Percentiles rank a stretch among this genome's conserved stretches.
These are phyloP conservation scores for Termitomyces sp. DNA, from an alignment of 768 basidiomycete species.

Conservation along the genomic window DNA sequence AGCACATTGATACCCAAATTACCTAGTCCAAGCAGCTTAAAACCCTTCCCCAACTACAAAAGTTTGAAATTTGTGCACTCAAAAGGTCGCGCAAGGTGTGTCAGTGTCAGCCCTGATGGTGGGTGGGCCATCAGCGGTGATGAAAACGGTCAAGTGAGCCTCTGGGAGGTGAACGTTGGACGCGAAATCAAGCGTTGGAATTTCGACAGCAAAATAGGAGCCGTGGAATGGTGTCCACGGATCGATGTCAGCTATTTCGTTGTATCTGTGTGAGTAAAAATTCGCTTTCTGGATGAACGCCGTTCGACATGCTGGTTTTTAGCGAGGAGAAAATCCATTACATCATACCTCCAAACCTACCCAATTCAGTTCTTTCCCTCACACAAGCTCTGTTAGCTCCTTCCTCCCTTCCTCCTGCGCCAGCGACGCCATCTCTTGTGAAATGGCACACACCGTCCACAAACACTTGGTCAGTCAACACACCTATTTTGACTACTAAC, in stretches of 20 bases:
- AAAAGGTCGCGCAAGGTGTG: conserved; percentile 61
- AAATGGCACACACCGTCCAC: conserved; percentile 60
- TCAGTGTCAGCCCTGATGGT: conserved; percentile 83
- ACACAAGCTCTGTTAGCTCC: conserved; percentile 63
- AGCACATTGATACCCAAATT: conserved; percentile 89
- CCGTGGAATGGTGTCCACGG: conserved; percentile 92
- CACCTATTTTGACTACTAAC: conserved; percentile 53
- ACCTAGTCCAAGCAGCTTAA: conserved; percentile 84
- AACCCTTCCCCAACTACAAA: conserved; percentile 89
- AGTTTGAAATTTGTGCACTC: conserved; percentile 68
- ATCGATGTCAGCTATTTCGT: conserved; percentile 75
- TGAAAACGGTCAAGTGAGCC: conserved; percentile 76
- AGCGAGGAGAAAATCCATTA: conserved; percentile 82
- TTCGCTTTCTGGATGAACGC: conserved; percentile 2
- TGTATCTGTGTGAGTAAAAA: conserved; percentile 63
- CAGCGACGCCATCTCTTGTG: conserved; percentile 53
- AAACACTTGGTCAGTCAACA: conserved; percentile 41
- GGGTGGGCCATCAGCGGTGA: conserved; percentile 91
- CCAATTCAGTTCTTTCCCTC: conserved; percentile 46
- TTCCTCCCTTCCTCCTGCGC: conserved; percentile 51
- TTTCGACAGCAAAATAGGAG: conserved; percentile 72
- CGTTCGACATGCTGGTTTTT: conserved; percentile 9
- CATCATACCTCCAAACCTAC: conserved; percentile 74
- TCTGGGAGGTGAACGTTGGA: conserved; percentile 93
- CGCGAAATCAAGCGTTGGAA: conserved; percentile 85